Evolutionary conservation across 257 asterid species (phyloP).

Genomic region (Echites panduratus): DNA sequence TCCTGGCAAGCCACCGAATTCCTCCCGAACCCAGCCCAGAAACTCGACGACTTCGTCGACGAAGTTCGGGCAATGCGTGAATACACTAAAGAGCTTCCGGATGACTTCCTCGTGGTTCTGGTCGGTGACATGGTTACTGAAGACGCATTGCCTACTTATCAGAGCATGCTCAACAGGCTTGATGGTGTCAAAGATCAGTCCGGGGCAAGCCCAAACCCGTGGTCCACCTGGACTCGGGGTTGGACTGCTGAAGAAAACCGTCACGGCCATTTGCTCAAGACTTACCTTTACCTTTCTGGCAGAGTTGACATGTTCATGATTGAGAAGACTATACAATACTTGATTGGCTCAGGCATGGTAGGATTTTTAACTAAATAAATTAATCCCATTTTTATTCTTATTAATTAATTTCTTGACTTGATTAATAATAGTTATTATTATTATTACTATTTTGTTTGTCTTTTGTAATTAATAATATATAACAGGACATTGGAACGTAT

Average conservation of each 20-base stretch:
- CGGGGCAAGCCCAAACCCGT: not conserved
- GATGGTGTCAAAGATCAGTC: not conserved
- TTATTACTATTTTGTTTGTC: no score
- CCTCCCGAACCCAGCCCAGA: constrained; percentile 4
- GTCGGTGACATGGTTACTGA: constrained; percentile 6
- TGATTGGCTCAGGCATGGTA: constrained; percentile 36
- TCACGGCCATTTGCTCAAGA: not conserved
- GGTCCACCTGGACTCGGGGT: constrained; percentile 3
- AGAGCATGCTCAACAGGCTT: constrained; percentile 3
- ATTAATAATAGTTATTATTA: no score
- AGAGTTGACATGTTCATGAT: constrained; percentile 5
- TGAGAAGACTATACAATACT: constrained; percentile 21
- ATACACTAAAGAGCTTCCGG: not conserved
- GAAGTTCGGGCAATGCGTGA: not conserved
- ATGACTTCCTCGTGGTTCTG: not conserved
- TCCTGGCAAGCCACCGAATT: constrained; percentile 6
- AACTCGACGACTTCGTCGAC: not conserved
- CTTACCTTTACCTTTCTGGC: constrained; percentile 3
- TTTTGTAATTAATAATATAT: no score
- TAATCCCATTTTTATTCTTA: no score
- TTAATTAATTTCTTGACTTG: no score
- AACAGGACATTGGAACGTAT: no score
- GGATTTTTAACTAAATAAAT: not conserved
- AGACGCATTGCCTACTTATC: constrained; percentile 5
- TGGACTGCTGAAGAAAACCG: constrained; percentile 8